Conservation (phyloP, 2,329 filamentous ascomycete genomes). For the Trichoderma sp. region DNA sequence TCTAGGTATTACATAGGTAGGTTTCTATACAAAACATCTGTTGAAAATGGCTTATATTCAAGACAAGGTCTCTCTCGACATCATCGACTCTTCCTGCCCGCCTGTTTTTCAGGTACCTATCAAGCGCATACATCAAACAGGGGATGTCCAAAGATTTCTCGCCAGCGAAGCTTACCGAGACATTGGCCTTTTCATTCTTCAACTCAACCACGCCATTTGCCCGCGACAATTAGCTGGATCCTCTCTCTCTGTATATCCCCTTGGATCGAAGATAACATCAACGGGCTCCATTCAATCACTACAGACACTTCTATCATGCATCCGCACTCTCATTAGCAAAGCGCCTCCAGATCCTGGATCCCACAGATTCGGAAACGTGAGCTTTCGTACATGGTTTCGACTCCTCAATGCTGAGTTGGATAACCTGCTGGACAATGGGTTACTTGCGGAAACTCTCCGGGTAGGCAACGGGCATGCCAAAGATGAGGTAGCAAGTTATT, state of each 20-base stretch:
- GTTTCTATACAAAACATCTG: not conserved
- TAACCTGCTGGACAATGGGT: constrained; percentile 34
- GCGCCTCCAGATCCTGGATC: constrained; percentile 84
- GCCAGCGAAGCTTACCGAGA: constrained; percentile 81
- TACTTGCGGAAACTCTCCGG: constrained; percentile 36
- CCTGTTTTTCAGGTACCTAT: constrained; percentile 65
- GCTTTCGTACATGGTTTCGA: constrained; percentile 81
- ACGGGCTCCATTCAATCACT: constrained; percentile 63
- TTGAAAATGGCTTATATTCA: not conserved
- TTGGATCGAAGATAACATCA: constrained; percentile 43
- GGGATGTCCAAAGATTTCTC: constrained; percentile 80
- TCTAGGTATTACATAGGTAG: not conserved
- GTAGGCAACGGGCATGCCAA: constrained; percentile 49
- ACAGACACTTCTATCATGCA: constrained; percentile 63
- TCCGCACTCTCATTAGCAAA: constrained; percentile 70
- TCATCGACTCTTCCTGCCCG: constrained; percentile 51
- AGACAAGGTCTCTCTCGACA: constrained; percentile 40
- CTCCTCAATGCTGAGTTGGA: constrained; percentile 63
- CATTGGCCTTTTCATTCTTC: constrained; percentile 82
- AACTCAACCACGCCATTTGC: constrained; percentile 85
- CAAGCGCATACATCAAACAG: constrained; percentile 83
- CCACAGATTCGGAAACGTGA: constrained; percentile 86
- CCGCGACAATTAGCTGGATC: constrained; percentile 58
- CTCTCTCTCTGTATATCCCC: constrained; percentile 44
- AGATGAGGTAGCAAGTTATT: constrained; percentile 74